Percentiles rank a stretch among this genome's conserved stretches.
phyloP scores from a whole-genome alignment of 192 early-diverging fungal genomes.

The Podila clonocystis region DNA sequence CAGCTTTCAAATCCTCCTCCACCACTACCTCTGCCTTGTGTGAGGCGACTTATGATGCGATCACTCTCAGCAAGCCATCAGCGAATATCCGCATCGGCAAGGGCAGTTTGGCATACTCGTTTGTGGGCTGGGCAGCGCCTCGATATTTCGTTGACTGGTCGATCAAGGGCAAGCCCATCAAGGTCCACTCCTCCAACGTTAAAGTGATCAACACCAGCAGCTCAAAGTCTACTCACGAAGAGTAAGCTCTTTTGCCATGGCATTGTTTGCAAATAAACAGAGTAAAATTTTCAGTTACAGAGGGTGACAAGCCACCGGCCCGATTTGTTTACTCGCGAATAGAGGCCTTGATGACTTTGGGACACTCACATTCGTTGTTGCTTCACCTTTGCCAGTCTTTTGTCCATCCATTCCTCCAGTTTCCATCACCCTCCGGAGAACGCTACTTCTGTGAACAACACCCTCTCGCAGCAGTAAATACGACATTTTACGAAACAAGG shows the following conservation, averaged over 20 bases:
- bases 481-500: background rate
- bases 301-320: background rate
- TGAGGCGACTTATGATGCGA: conserved; percentile 39
- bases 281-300: background rate
- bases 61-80: conserved; percentile 21
- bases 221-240: background rate
- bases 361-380: conserved; percentile 13
- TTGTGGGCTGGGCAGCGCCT: conserved; percentile 40
- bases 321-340: conserved; percentile 1
- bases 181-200: conserved; percentile 4
- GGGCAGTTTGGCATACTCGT: conserved; percentile 33
- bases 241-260: background rate
- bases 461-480: background rate
- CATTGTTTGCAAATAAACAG: background rate
- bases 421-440: conserved; percentile 9
- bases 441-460: too few species aligned
- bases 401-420: conserved; percentile 13
- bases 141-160: conserved; percentile 38
- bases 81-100: conserved; percentile 18
- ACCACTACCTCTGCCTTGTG: conserved; percentile 19
- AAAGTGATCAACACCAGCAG: conserved; percentile 11
- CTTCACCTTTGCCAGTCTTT: background rate
- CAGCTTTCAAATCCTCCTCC: conserved; percentile 16
- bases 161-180: conserved; percentile 13
- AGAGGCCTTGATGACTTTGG: background rate